These are phyloP conservation scores for Trichoderma pleuroti DNA, from an alignment of 2,329 filamentous ascomycete genomes.

Conservation along the genomic window DNA sequence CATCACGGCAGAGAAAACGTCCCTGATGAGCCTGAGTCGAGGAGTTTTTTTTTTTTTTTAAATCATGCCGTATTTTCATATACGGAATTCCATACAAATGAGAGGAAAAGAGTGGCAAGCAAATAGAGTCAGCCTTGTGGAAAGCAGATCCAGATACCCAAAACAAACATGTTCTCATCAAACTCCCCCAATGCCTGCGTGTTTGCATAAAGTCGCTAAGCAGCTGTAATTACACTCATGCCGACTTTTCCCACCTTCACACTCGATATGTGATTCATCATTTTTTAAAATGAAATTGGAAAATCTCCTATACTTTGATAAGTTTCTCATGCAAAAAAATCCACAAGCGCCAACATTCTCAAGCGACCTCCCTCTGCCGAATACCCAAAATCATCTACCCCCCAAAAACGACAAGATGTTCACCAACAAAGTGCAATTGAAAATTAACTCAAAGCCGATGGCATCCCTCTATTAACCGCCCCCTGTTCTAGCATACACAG, in stretches of 20 bases:
- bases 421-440: background rate
- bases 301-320: background rate
- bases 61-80: background rate
- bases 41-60: background rate
- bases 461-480: background rate
- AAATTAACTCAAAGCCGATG: background rate
- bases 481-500: background rate
- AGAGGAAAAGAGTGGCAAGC: background rate
- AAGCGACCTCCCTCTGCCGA: background rate
- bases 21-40: background rate
- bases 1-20: background rate
- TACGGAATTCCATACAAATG: background rate
- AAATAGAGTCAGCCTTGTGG: background rate
- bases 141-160: slow-evolving; percentile 3
- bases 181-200: background rate
- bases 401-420: background rate
- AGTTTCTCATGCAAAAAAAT: background rate
- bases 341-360: background rate
- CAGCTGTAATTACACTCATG: background rate
- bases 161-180: background rate
- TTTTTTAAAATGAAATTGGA: background rate
- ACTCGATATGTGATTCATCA: background rate
- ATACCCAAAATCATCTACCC: background rate
- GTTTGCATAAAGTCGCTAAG: background rate
- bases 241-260: background rate